Conservation (phyloP, 805 yeast genomes). For the Zygotorulaspora florentina region DNA sequence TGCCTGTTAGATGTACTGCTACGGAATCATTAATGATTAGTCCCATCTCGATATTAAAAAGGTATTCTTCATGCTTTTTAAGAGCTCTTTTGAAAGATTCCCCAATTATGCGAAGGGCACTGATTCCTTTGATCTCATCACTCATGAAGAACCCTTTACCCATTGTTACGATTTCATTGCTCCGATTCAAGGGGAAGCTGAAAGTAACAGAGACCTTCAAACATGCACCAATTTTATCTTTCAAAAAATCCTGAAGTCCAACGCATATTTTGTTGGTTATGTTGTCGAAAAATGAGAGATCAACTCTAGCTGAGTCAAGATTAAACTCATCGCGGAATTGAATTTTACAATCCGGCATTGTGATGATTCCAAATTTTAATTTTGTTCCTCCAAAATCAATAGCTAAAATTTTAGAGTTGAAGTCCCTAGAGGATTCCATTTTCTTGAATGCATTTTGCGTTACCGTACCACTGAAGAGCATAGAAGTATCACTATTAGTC, state of each 20-base stretch:
- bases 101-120: conserved; percentile 43
- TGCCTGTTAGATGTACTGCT: conserved; percentile 58
- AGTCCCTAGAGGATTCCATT: background rate
- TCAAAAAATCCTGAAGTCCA: conserved; percentile 6
- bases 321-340: conserved; percentile 12
- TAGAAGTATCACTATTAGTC: conserved; percentile 18
- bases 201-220: conserved; percentile 35
- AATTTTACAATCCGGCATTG: conserved; percentile 13
- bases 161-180: conserved; percentile 41
- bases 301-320: conserved; percentile 15
- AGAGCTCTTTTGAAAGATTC: conserved; percentile 25
- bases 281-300: conserved; percentile 19
- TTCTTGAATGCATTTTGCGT: background rate
- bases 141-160: conserved; percentile 58
- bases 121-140: conserved; percentile 39
- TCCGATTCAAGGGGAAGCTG: conserved; percentile 31
- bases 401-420: conserved; percentile 12
- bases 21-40: conserved; percentile 59
- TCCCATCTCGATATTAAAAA: conserved; percentile 37
- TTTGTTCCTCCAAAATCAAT: conserved; percentile 32
- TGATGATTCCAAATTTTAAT: conserved; percentile 24
- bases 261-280: conserved; percentile 19
- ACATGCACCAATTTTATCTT: background rate
- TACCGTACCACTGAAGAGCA: conserved; percentile 17
- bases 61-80: conserved; percentile 5